Percentiles rank a stretch among this genome's conserved stretches.
phyloP scores from a whole-genome alignment of 768 basidiomycete genomes.

The Macrolepiota dolichaula region DNA sequence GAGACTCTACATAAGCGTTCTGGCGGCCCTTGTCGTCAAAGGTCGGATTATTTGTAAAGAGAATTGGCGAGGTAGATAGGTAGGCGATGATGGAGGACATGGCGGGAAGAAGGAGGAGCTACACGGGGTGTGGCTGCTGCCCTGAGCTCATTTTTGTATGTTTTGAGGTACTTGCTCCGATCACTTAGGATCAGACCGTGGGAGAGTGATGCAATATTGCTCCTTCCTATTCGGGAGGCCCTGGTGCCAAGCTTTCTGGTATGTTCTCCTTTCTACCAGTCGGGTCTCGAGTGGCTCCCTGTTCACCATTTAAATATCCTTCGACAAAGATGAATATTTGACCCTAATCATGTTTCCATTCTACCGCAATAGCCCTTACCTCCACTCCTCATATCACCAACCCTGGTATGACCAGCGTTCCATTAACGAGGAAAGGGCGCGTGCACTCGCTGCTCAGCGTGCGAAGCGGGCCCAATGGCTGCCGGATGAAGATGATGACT shows the following conservation, averaged over 20 bases:
- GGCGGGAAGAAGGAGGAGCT: constrained; percentile 1
- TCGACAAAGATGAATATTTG: background rate
- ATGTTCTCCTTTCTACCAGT: background rate
- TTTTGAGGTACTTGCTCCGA: constrained; percentile 9
- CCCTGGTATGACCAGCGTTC: constrained; percentile 15
- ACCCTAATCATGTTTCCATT: constrained; percentile 2
- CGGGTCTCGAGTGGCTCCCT: background rate
- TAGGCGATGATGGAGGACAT: constrained; percentile 22
- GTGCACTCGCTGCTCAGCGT: constrained; percentile 30
- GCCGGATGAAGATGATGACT: constrained; percentile 34
- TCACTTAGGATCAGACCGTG: constrained; percentile 16
- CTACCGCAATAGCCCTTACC: constrained; percentile 23
- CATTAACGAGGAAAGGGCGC: constrained; percentile 20
- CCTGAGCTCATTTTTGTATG: constrained; percentile 4
- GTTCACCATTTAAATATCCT: background rate
- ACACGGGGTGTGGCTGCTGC: constrained; percentile 5
- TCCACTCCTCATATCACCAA: constrained; percentile 22
- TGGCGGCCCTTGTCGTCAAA: constrained; percentile 45
- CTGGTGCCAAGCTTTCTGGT: background rate
- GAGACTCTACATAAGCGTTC: constrained; percentile 39
- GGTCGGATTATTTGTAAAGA: constrained; percentile 21
- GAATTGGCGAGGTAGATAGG: constrained; percentile 22
- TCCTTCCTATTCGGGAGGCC: background rate
- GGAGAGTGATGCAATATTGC: background rate
- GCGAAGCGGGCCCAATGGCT: constrained; percentile 36